Conservation (phyloP, 345 rosid species). For the Microcos paniculata region DNA sequence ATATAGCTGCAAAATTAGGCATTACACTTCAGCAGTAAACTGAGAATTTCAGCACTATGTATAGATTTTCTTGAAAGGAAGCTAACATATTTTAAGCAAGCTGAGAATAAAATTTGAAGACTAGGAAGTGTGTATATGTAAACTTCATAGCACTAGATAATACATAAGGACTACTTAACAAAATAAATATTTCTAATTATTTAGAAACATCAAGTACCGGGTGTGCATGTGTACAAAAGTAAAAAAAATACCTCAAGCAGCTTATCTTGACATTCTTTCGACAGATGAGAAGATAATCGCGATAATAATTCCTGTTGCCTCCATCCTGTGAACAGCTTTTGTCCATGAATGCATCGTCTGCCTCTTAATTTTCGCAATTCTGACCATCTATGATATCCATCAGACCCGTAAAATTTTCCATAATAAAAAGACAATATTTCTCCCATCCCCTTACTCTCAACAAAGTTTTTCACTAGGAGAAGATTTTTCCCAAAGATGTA, state of each 20-base stretch:
- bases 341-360: slow-evolving; percentile 49
- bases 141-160: neutral
- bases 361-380: slow-evolving; percentile 54
- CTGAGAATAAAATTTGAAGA: neutral
- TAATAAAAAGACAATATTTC: slow-evolving; percentile 61
- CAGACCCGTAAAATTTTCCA: slow-evolving; percentile 46
- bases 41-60: neutral
- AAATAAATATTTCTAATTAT: neutral
- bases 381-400: slow-evolving; percentile 56
- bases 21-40: neutral
- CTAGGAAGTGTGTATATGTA: neutral
- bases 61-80: no score
- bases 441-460: slow-evolving; percentile 56
- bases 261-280: slow-evolving; percentile 45
- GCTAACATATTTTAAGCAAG: neutral
- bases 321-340: slow-evolving; percentile 65
- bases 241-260: slow-evolving; percentile 53
- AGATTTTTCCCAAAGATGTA: slow-evolving; percentile 73
- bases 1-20: slow-evolving; percentile 3
- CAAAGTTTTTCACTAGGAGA: slow-evolving; percentile 50
- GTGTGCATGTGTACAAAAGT: neutral
- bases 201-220: neutral
- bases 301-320: slow-evolving; percentile 67
- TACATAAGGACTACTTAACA: neutral
- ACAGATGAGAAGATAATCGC: slow-evolving; percentile 41